Evolutionary conservation across 768 basidiomycete species (phyloP), one percentile per base, ranked within the genome.

Genomic region (Trametopsis cervina): DNA sequence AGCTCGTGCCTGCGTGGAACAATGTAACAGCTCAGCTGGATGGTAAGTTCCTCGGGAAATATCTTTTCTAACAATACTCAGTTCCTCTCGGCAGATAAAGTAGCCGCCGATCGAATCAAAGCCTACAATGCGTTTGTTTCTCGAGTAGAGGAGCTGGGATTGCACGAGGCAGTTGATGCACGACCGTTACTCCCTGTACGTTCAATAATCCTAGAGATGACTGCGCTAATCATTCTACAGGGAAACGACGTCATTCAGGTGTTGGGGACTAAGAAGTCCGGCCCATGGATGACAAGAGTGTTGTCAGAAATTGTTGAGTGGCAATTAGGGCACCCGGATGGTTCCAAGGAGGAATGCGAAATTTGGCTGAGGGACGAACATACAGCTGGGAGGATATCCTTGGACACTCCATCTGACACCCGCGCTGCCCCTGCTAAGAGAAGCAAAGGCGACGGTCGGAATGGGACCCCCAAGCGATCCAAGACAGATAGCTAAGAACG

Each of bases 131-230:
- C 62, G 1, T 85, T 96, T 56, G 68, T 77, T 2, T 55, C 64
- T 10, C 75, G 72, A 21, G 66, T 93, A 17, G 73, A 82, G 48
- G 76, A 80, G 46, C 72, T 90, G 11, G 74, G 68, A 2, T 67
- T 97, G 18, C 72, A 76, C 35, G 57, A 65, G 2, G 72, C 70
- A 2, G 79, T 85, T 20, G 85, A 94, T 39, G 76, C 77, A 13
- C 84, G 76, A 51, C 80, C 89, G 2, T 58, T 94, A 10, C 71
- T 98, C 3, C 81, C 91, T 56, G 95, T 95, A 57, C 62, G 89
- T 66, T 2, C 20, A 35, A 37, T 18, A 36, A 7, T 42, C 18
- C 22, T 35, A 10, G 33, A 40, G 15, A 44, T 17, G 23, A 25
- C 15, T 22, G 1, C 6, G 29, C 29, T 15, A 33, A 7, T 33